Evolutionary conservation across 129 eudicot genomes (phyloP), one percentile per base, ranked within the genome.

Genomic region (Flaveria robusta): DNA sequence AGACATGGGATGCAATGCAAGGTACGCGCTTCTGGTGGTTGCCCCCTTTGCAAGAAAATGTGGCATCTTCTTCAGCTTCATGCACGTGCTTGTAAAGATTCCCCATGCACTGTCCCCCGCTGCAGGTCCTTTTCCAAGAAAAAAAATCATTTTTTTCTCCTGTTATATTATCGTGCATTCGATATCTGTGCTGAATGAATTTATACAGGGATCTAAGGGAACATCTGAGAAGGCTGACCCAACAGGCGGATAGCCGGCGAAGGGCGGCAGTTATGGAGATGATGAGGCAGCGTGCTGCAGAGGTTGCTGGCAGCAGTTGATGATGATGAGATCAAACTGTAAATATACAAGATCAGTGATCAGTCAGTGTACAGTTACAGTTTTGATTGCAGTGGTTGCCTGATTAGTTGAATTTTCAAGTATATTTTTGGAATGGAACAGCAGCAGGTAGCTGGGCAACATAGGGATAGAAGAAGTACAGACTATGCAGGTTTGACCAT

Each of bases 241-340:
- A 88, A 74, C 98, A 90, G 70, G 86, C 98, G 55, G 98, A 92
- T 79, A 87, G 92, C 52, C 79, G 98, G 51, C 83, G 98, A 66
- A 82, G 96, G 79, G 98, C 96, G 2, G 98, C 98, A 66, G 98
- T 92, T 41, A 90, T 70, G 88, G 98, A 92, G 82, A 92, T 92
- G 98, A 92, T 92, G 98, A 92, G 96, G 84, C 98, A 92, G 70
- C 91, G 98, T 19, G 92, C 94, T 27, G 96, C 98, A 29, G 98
- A 92, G 88, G 92, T 90, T 75, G 92, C 90, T 47, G 84, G 90
- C 76, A 80, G 79, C 77, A 59, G 87, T 59, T 82, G 84, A 63
- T 80, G 81, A 82, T 20, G 54, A 24, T 15, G 56, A 26, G 34
- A 42, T 68, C 23, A 54, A 15, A 75, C 73, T 85, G 96, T 87